phyloP scores from a whole-genome alignment of 1,284 basidiomycete species.

The Retiboletus flavoniger region DNA sequence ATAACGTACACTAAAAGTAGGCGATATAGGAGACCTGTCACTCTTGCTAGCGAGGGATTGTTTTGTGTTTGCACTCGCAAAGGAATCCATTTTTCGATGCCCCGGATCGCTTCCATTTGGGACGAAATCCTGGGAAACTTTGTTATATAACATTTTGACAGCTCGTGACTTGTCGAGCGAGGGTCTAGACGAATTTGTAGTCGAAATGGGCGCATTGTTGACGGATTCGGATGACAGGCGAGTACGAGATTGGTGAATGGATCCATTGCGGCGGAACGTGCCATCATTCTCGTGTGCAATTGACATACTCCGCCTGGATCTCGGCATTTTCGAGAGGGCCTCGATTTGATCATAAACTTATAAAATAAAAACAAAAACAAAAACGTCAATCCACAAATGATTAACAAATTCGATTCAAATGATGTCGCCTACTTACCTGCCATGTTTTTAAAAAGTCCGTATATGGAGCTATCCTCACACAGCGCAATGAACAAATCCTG shows the following conservation, averaged over 20 bases:
- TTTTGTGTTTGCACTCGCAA: slow-evolving; percentile 48
- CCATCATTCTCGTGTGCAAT: slow-evolving; percentile 44
- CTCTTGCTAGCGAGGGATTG: slow-evolving; percentile 35
- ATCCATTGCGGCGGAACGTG: slow-evolving; percentile 27
- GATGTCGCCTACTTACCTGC: slow-evolving; percentile 52
- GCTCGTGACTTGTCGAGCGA: slow-evolving; percentile 61
- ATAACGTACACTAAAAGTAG: slow-evolving; percentile 36
- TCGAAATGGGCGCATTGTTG: slow-evolving; percentile 25
- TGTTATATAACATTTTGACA: slow-evolving; percentile 55
- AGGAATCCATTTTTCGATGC: slow-evolving; percentile 55
- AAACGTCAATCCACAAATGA: slow-evolving; percentile 17
- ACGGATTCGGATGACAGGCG: slow-evolving; percentile 35
- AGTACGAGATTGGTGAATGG: slow-evolving; percentile 24
- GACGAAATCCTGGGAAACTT: slow-evolving; percentile 45
- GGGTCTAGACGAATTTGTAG: slow-evolving; percentile 39
- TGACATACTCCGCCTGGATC: slow-evolving; percentile 67
- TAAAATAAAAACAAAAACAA: slow-evolving; percentile 12
- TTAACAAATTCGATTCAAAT: slow-evolving; percentile 5
- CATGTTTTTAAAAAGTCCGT: slow-evolving; percentile 83
- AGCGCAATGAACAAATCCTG: slow-evolving; percentile 83
- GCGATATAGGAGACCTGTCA: slow-evolving; percentile 36
- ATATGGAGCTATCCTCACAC: slow-evolving; percentile 85
- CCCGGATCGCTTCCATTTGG: slow-evolving; percentile 39
- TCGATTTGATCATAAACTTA: slow-evolving; percentile 78
- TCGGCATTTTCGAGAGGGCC: slow-evolving; percentile 55